Percentiles rank a stretch among this genome's conserved stretches.
Evolutionary conservation across 2,329 filamentous ascomycete species (phyloP).

Genomic region (Fonsecaea pugnacius): DNA sequence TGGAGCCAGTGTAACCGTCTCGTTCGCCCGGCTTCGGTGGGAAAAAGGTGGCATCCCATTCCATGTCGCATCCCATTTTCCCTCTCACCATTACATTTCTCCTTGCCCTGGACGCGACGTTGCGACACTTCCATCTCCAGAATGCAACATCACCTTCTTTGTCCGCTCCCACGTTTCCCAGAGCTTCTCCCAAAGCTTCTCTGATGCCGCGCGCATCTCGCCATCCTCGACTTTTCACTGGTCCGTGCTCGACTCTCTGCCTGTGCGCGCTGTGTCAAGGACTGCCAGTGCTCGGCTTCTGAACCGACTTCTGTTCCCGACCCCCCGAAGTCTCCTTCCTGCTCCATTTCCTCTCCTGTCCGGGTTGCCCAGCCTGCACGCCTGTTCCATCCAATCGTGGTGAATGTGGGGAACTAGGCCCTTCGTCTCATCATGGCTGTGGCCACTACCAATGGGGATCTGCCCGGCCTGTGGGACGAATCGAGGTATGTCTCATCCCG

Average conservation of each 20-base stretch:
- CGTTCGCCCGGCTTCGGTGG: not conserved
- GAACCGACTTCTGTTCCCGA: conserved; percentile 19
- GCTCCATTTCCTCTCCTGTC: conserved; percentile 29
- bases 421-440: conserved; percentile 31
- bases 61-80: conserved; percentile 10
- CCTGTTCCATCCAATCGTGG: conserved; percentile 29
- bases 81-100: conserved; percentile 24
- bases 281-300: conserved; percentile 8
- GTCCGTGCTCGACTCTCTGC: conserved; percentile 13
- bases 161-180: conserved; percentile 25
- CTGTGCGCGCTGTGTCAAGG: conserved; percentile 14
- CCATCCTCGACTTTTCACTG: conserved; percentile 14
- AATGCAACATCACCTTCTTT: conserved; percentile 34
- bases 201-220: conserved; percentile 27
- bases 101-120: conserved; percentile 18
- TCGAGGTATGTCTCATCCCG: conserved; percentile 33
- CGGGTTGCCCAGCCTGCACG: conserved; percentile 18
- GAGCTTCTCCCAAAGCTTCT: conserved; percentile 19
- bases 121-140: conserved; percentile 7
- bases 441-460: conserved; percentile 34
- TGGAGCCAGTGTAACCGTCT: conserved; percentile 4
- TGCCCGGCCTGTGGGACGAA: conserved; percentile 42
- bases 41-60: not conserved
- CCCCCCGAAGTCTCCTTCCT: conserved; percentile 18
- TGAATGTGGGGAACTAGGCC: conserved; percentile 28